Percentiles rank a stretch among this genome's conserved stretches.
Conservation (phyloP, 2,329 filamentous ascomycete species). For the Fusarium coicis region DNA sequence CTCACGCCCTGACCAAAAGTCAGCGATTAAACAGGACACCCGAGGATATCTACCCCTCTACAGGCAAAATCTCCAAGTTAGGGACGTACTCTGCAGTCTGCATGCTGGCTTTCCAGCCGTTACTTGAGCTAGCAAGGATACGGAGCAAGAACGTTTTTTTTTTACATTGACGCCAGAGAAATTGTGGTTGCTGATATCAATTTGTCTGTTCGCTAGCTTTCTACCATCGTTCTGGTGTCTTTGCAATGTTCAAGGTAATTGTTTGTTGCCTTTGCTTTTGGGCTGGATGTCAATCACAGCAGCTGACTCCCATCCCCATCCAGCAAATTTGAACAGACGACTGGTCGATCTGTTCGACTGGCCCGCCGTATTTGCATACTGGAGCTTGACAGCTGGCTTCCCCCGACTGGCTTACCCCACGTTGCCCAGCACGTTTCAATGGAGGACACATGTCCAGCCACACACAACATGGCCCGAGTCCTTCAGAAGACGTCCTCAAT, state of each 20-base stretch:
- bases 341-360: slow-evolving; percentile 29
- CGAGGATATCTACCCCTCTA: not conserved
- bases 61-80: not conserved
- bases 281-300: slow-evolving; percentile 35
- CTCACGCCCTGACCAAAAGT: not conserved
- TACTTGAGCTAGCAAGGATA: slow-evolving; percentile 38
- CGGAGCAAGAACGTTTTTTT: slow-evolving; percentile 29
- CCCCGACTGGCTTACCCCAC: slow-evolving; percentile 46
- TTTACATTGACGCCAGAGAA: slow-evolving; percentile 30
- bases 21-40: slow-evolving; percentile 8
- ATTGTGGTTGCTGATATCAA: slow-evolving; percentile 14
- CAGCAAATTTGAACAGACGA: not conserved
- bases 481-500: slow-evolving; percentile 28
- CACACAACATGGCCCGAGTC: slow-evolving; percentile 41
- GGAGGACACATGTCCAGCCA: slow-evolving; percentile 52
- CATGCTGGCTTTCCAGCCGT: slow-evolving; percentile 25
- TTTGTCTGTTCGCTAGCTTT: slow-evolving; percentile 6
- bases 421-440: slow-evolving; percentile 50
- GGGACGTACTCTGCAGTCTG: slow-evolving; percentile 16
- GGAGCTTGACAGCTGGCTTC: slow-evolving; percentile 47
- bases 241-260: slow-evolving; percentile 9
- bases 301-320: slow-evolving; percentile 29
- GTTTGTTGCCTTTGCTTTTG: slow-evolving; percentile 23
- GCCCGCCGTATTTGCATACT: slow-evolving; percentile 32
- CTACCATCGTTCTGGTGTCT: not conserved